phyloP scores from a whole-genome alignment of 2,329 filamentous ascomycete genomes.

The Cladosporium sp. region DNA sequence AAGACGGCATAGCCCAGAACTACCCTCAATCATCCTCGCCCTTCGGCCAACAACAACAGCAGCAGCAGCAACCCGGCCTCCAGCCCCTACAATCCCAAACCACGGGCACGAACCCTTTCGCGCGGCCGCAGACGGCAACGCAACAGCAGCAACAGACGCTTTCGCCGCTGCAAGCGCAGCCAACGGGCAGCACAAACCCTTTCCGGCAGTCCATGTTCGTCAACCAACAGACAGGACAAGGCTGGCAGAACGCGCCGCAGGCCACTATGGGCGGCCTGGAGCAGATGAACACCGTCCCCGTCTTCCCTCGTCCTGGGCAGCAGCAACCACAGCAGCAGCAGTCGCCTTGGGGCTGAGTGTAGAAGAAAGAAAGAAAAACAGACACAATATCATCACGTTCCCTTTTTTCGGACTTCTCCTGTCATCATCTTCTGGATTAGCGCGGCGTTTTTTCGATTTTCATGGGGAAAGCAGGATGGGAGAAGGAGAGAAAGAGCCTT shows the following conservation, averaged over 20 bases:
- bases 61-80: conserved; percentile 31
- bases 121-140: conserved; percentile 49
- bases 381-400: neutral
- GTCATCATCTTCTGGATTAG: neutral
- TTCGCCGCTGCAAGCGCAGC: conserved; percentile 60
- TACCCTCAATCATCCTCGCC: conserved; percentile 1
- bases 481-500: too few species aligned
- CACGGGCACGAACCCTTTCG: conserved; percentile 72
- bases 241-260: conserved; percentile 74
- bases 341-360: conserved; percentile 28
- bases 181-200: conserved; percentile 91
- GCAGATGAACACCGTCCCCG: conserved; percentile 69
- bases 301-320: conserved; percentile 70
- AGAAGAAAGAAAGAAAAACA: neutral
- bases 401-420: neutral
- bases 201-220: conserved; percentile 90
- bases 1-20: conserved; percentile 16
- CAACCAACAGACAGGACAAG: conserved; percentile 80
- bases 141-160: conserved; percentile 21
- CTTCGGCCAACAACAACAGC: conserved; percentile 19
- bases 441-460: neutral
- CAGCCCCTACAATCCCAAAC: conserved; percentile 50
- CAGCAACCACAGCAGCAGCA: conserved; percentile 20
- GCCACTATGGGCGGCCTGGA: conserved; percentile 78
- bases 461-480: too few species aligned